A percentile compares a stretch with the other conserved stretches of the same genome.
phyloP scores from a whole-genome alignment of 2,329 filamentous ascomycete species.

The Fusarium heterosporum region DNA sequence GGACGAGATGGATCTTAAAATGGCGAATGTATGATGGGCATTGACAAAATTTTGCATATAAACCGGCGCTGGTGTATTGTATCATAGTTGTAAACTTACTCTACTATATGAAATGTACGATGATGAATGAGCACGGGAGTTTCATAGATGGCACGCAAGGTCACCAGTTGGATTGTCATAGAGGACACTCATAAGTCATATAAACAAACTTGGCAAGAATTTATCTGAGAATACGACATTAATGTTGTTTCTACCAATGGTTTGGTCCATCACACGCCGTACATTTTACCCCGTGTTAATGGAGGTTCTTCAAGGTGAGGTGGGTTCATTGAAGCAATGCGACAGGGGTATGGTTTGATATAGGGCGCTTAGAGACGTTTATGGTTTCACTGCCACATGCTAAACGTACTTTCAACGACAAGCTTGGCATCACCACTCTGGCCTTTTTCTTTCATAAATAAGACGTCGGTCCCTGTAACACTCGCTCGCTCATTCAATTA shows the following conservation, averaged over 20 bases:
- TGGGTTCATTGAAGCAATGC: constrained; percentile 32
- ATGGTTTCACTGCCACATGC: constrained; percentile 46
- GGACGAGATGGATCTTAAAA: constrained; percentile 18
- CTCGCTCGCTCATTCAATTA: constrained; percentile 5
- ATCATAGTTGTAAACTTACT: constrained; percentile 39
- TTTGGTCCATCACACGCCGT: constrained; percentile 12
- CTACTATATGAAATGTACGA: constrained; percentile 34
- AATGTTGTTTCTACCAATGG: constrained; percentile 8
- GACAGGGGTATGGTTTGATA: constrained; percentile 33
- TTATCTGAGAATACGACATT: background rate
- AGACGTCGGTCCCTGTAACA: background rate
- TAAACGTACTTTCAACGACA: constrained; percentile 21
- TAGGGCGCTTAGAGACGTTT: constrained; percentile 43
- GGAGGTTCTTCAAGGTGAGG: constrained; percentile 21
- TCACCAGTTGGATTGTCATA: background rate
- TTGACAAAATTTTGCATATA: constrained; percentile 30
- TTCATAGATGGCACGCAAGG: background rate
- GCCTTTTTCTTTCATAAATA: constrained; percentile 23
- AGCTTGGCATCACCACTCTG: constrained; percentile 38
- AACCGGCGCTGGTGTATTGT: constrained; percentile 28
- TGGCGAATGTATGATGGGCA: constrained; percentile 24
- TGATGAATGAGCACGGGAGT: constrained; percentile 3
- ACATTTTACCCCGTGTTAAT: constrained; percentile 19
- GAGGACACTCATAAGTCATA: background rate
- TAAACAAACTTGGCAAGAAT: background rate